A percentile compares a stretch with the other conserved stretches of the same genome.
Evolutionary conservation across 1,139 yeast species (phyloP).

Genomic region (Candida gigantensis): DNA sequence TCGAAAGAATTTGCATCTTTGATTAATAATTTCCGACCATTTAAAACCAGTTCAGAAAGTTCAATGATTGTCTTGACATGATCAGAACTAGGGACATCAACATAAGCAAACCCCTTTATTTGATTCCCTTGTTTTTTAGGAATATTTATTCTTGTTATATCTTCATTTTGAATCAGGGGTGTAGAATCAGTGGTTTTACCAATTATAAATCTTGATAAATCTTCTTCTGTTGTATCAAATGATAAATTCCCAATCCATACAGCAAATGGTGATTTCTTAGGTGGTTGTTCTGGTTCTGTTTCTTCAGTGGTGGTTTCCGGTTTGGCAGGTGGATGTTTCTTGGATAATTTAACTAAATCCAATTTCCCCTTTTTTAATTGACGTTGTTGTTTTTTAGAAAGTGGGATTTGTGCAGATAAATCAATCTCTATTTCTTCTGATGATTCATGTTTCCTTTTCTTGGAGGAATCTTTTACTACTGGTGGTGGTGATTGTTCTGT

Average conservation of each 20-base stretch:
- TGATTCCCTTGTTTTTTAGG: slow-evolving; percentile 62
- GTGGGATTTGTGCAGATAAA: slow-evolving; percentile 72
- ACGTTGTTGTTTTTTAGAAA: slow-evolving; percentile 91
- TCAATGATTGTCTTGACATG: slow-evolving; percentile 67
- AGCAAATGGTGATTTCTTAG: slow-evolving; percentile 58
- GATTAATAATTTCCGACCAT: slow-evolving; percentile 84
- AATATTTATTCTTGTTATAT: slow-evolving; percentile 62
- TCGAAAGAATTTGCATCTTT: slow-evolving; percentile 80
- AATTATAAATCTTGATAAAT: slow-evolving; percentile 62
- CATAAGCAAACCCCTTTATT: slow-evolving; percentile 87
- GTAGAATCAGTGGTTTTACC: slow-evolving; percentile 51
- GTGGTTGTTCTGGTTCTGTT: slow-evolving; percentile 22
- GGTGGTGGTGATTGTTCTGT: slow-evolving; percentile 5
- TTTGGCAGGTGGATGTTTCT: slow-evolving; percentile 49
- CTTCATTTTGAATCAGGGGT: slow-evolving; percentile 44
- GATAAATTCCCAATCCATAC: slow-evolving; percentile 96
- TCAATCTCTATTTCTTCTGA: slow-evolving; percentile 73
- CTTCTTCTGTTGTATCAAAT: slow-evolving; percentile 80
- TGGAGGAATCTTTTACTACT: slow-evolving; percentile 14
- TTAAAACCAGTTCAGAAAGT: slow-evolving; percentile 69
- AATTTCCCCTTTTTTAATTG: slow-evolving; percentile 77
- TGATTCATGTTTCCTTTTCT: slow-evolving; percentile 11
- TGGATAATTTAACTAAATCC: slow-evolving; percentile 56
- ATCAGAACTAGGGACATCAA: slow-evolving; percentile 69
- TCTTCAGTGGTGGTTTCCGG: slow-evolving; percentile 29